These are phyloP conservation scores for Lepiota brunneoincarnata DNA, from an alignment of 768 basidiomycete species.

Conservation along the genomic window DNA sequence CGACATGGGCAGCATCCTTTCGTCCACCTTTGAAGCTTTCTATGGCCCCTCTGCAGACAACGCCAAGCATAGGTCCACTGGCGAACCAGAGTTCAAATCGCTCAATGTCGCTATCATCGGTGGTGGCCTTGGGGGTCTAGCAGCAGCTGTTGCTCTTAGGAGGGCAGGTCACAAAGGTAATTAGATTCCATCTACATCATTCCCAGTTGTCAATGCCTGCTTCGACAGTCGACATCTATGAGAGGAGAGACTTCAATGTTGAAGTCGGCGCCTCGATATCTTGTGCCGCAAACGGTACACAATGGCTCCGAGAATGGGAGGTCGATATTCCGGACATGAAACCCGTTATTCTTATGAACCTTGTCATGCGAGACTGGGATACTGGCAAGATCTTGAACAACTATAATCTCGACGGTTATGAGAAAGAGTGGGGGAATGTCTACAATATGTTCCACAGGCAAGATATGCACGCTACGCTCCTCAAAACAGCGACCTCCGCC, in stretches of 20 bases:
- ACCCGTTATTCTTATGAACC: slow-evolving; percentile 28
- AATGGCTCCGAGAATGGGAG: slow-evolving; percentile 31
- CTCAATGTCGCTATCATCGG: slow-evolving; percentile 19
- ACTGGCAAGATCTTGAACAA: slow-evolving; percentile 27
- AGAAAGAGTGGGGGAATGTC: slow-evolving; percentile 27
- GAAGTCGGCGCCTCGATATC: slow-evolving; percentile 33
- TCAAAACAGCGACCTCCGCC: slow-evolving; percentile 22
- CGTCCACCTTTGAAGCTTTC: neutral
- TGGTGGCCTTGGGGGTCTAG: slow-evolving; percentile 18
- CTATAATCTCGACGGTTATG: slow-evolving; percentile 27
- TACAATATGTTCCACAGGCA: slow-evolving; percentile 31
- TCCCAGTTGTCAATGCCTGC: too few species aligned
- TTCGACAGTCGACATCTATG: slow-evolving; percentile 23
- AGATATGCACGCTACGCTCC: slow-evolving; percentile 29
- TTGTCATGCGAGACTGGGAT: slow-evolving; percentile 33
- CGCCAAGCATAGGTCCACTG: neutral
- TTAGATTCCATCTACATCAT: neutral
- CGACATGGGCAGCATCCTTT: neutral
- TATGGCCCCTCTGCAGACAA: neutral
- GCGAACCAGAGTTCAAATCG: slow-evolving; percentile 12
- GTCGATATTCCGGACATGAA: slow-evolving; percentile 28
- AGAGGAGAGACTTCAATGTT: slow-evolving; percentile 26
- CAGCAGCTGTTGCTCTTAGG: slow-evolving; percentile 23
- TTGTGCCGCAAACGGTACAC: slow-evolving; percentile 31
- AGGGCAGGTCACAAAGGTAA: slow-evolving; percentile 26